Conservation (phyloP, 2,329 filamentous ascomycete genomes). For the Raffaelea albimanens region DNA sequence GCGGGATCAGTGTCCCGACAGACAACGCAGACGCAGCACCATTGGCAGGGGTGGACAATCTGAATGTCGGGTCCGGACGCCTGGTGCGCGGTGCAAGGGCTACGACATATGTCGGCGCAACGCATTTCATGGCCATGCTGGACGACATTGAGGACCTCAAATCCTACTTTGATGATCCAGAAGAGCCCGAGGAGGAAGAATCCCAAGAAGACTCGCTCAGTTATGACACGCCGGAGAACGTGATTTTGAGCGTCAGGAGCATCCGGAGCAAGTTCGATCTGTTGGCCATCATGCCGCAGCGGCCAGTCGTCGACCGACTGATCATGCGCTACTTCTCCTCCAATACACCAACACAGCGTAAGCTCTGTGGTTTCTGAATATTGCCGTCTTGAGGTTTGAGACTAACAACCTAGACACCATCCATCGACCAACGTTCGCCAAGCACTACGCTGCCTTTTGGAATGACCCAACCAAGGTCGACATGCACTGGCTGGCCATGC, state of each 20-base stretch:
- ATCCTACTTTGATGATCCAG: slow-evolving; percentile 42
- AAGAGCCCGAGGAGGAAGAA: slow-evolving; percentile 20
- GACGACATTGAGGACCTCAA: slow-evolving; percentile 54
- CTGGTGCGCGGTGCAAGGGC: slow-evolving; percentile 33
- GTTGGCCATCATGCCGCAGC: slow-evolving; percentile 36
- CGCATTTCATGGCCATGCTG: slow-evolving; percentile 51
- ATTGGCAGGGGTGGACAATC: no score
- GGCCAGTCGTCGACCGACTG: slow-evolving; percentile 36
- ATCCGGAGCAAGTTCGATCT: slow-evolving; percentile 35
- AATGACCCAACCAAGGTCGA: slow-evolving; percentile 11
- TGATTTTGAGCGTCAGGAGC: slow-evolving; percentile 26
- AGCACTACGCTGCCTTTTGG: slow-evolving; percentile 19
- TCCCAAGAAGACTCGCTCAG: slow-evolving; percentile 20
- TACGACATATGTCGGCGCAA: slow-evolving; percentile 47
- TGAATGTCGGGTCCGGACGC: slow-evolving; percentile 22
- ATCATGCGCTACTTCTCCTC: slow-evolving; percentile 45
- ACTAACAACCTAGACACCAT: slow-evolving; percentile 33
- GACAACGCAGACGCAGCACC: neutral
- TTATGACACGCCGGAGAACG: slow-evolving; percentile 28
- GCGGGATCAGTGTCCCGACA: neutral
- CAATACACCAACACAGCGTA: slow-evolving; percentile 41
- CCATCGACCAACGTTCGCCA: slow-evolving; percentile 33
- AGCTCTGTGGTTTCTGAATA: slow-evolving; percentile 9
- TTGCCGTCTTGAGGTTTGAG: neutral
- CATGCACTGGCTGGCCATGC: slow-evolving; percentile 20